phyloP scores from a whole-genome alignment of 805 yeast species.

The Starmerella apicola region DNA sequence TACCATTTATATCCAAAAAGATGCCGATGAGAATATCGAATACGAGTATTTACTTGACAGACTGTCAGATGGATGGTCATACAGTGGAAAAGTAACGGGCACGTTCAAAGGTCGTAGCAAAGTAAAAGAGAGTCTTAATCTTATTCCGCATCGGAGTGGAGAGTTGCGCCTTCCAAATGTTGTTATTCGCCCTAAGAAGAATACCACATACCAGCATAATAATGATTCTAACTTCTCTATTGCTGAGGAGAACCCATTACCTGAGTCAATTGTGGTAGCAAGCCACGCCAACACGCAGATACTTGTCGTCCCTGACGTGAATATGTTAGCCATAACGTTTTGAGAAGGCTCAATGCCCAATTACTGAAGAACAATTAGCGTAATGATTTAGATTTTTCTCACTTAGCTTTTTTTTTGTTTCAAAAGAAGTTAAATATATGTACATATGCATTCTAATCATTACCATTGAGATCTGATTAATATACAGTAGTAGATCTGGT shows the following conservation, averaged over 20 bases:
- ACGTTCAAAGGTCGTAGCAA: constrained; percentile 31
- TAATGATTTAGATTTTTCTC: no score
- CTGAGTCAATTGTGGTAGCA: constrained; percentile 34
- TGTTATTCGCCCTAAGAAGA: constrained; percentile 32
- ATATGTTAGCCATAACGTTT: constrained; percentile 49
- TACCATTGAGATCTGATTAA: not conserved
- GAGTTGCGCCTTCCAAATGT: constrained; percentile 54
- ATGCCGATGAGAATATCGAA: constrained; percentile 15
- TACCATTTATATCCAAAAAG: constrained; percentile 6
- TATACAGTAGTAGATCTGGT: no score
- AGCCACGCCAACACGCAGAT: constrained; percentile 57
- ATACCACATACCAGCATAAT: not conserved
- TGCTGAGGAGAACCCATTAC: not conserved
- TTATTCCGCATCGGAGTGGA: constrained; percentile 71
- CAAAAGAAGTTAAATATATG: not conserved
- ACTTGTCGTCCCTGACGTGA: constrained; percentile 57
- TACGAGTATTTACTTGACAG: constrained; percentile 39
- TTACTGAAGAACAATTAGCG: no score
- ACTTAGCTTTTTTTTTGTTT: no score
- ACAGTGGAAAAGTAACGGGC: constrained; percentile 57
- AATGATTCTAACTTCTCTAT: not conserved
- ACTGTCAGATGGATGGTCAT: constrained; percentile 61
- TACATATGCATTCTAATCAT: not conserved
- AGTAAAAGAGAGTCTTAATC: constrained; percentile 30
- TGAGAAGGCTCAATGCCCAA: constrained; percentile 24